These are phyloP conservation scores for Magnaporthiopsis poae DNA, from an alignment of 2,329 filamentous ascomycete genomes.

Conservation along the genomic window DNA sequence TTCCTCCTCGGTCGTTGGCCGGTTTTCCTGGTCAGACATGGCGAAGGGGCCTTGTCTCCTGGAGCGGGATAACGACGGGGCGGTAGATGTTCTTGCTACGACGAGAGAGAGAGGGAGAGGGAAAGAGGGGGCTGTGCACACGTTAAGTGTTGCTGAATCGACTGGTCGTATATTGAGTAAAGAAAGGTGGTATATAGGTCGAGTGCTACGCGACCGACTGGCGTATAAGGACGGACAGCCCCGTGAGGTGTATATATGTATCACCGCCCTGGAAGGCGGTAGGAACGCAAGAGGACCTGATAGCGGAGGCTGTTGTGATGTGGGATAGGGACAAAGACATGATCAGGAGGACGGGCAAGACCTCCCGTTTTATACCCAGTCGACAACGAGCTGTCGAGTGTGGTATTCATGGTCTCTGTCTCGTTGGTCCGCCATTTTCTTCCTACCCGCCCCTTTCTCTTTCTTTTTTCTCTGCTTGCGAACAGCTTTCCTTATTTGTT, in stretches of 20 bases:
- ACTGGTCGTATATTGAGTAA: no score
- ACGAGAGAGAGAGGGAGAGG: no score
- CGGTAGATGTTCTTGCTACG: no score
- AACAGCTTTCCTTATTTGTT: background rate
- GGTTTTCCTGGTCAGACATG: background rate
- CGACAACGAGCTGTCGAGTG: background rate
- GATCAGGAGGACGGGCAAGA: background rate
- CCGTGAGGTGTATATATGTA: background rate
- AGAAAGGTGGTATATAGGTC: no score
- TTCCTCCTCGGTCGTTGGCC: background rate
- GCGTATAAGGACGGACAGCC: background rate
- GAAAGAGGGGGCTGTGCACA: no score
- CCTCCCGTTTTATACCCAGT: background rate
- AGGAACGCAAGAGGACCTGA: background rate
- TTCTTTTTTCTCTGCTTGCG: background rate
- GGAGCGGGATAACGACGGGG: no score
- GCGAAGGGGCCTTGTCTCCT: no score
- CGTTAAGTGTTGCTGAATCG: no score
- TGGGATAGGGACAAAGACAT: background rate
- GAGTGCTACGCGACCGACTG: background rate
- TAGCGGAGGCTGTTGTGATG: background rate
- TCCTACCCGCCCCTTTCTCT: background rate
- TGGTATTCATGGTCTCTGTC: background rate
- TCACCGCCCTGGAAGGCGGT: background rate
- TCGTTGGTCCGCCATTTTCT: background rate